Conservation (phyloP, 768 basidiomycete species). For the Lactarius hatsudake region DNA sequence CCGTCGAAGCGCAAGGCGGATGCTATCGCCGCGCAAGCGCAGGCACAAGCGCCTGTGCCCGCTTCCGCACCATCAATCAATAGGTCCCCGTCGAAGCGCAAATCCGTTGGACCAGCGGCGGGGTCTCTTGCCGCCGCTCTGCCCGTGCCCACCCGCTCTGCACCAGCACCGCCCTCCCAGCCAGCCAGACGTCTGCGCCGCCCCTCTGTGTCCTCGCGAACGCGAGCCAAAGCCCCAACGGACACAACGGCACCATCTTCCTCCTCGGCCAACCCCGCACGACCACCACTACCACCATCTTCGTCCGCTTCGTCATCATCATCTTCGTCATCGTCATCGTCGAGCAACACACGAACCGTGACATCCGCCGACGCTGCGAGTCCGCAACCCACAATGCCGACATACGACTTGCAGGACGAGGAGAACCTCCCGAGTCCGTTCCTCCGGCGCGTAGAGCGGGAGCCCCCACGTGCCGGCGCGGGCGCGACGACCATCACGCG, state of each 20-base stretch:
- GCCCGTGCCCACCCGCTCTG: conserved; percentile 29
- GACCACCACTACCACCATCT: neutral
- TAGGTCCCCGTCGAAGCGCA: conserved; percentile 48
- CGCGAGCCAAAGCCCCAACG: neutral
- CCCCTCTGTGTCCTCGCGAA: conserved; percentile 28
- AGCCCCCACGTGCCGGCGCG: conserved; percentile 27
- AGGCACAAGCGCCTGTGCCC: neutral
- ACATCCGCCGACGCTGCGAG: neutral
- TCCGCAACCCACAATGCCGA: neutral
- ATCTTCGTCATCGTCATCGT: neutral
- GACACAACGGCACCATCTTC: conserved; percentile 21
- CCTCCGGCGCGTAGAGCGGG: conserved; percentile 54
- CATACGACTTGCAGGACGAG: conserved; percentile 71
- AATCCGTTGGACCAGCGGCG: conserved; percentile 25
- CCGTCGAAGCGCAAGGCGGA: conserved; percentile 34
- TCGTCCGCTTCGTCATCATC: conserved; percentile 24
- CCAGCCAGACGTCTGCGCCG: conserved; percentile 33
- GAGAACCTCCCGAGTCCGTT: conserved; percentile 87
- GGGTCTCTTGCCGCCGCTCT: conserved; percentile 8
- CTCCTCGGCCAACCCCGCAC: no score
- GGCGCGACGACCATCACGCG: conserved; percentile 20
- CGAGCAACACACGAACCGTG: conserved; percentile 2
- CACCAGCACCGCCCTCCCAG: conserved; percentile 11
- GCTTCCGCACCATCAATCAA: neutral
- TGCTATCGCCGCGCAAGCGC: neutral